These are phyloP conservation scores for Zarea fungicola DNA, from an alignment of 2,329 filamentous ascomycete species.

Conservation along the genomic window DNA sequence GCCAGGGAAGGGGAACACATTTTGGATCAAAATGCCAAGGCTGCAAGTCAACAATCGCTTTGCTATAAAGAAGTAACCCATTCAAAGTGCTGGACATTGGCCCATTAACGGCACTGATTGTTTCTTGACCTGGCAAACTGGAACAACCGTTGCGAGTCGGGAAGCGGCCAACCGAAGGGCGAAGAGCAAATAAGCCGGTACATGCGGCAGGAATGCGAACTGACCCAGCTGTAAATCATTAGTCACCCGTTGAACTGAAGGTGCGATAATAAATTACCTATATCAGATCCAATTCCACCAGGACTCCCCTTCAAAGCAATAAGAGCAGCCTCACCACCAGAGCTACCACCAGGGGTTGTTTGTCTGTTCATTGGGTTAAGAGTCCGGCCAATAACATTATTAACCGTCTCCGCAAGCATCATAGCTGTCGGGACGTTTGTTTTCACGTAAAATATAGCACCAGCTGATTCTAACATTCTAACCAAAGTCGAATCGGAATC, in stretches of 20 bases:
- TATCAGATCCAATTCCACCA: slow-evolving; percentile 60
- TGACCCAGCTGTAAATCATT: slow-evolving; percentile 40
- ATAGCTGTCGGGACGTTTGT: slow-evolving; percentile 57
- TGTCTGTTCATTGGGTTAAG: slow-evolving; percentile 55
- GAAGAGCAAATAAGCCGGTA: slow-evolving; percentile 52
- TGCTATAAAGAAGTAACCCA: slow-evolving; percentile 52
- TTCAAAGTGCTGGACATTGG: slow-evolving; percentile 53
- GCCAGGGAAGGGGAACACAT: slow-evolving; percentile 56
- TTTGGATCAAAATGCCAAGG: slow-evolving; percentile 55
- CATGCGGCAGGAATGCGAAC: slow-evolving; percentile 50
- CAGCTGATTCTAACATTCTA: slow-evolving; percentile 38
- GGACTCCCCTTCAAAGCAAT: slow-evolving; percentile 53
- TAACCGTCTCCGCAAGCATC: slow-evolving; percentile 65
- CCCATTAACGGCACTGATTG: slow-evolving; percentile 58
- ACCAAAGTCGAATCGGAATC: slow-evolving; percentile 35
- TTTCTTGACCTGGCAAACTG: slow-evolving; percentile 60
- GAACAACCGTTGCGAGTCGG: slow-evolving; percentile 49
- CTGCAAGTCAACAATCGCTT: slow-evolving; percentile 41
- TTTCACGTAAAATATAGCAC: slow-evolving; percentile 53
- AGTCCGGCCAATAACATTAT: slow-evolving; percentile 59
- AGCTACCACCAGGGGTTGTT: slow-evolving; percentile 59
- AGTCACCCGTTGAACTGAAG: too few species aligned
- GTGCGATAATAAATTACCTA: too few species aligned
- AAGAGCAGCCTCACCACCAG: slow-evolving; percentile 62
- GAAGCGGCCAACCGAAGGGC: slow-evolving; percentile 55